These are phyloP conservation scores for Colletotrichum orchidophilum DNA, from an alignment of 2,329 filamentous ascomycete genomes.

Conservation along the genomic window DNA sequence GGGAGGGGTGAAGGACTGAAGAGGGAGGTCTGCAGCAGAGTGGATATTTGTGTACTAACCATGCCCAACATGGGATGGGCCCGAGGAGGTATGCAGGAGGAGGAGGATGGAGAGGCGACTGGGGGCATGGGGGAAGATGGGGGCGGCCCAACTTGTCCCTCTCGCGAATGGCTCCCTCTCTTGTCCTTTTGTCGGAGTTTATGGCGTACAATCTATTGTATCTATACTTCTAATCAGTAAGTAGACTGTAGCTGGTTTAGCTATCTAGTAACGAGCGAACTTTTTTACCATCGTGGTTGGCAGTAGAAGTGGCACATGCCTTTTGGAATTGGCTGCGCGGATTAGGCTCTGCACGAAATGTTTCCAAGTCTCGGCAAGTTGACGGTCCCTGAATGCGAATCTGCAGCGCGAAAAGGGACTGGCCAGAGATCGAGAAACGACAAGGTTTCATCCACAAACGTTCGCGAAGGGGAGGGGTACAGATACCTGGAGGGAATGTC, in stretches of 20 bases:
- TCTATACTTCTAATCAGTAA: not conserved
- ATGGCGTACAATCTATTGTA: not conserved
- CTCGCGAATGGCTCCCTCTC: not conserved
- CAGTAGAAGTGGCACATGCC: not conserved
- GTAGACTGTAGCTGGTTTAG: not conserved
- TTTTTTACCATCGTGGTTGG: no score
- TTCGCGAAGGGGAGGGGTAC: not conserved
- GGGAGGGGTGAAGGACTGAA: not conserved
- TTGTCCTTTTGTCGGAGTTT: not conserved
- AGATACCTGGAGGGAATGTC: not conserved
- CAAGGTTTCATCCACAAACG: not conserved
- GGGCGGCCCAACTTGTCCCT: not conserved
- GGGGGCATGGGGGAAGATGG: not conserved
- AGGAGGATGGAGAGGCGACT: constrained; percentile 3
- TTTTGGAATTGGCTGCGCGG: no score
- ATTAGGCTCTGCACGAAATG: not conserved
- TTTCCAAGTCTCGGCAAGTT: not conserved
- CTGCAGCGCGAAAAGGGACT: not conserved
- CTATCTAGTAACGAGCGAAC: not conserved
- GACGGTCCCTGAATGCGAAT: not conserved
- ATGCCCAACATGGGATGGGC: not conserved
- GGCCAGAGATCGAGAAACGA: not conserved
- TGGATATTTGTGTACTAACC: constrained; percentile 9
- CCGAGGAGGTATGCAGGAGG: not conserved
- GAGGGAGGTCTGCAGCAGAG: constrained; percentile 22